phyloP scores from a whole-genome alignment of 2,329 filamentous ascomycete genomes.

The Botryosphaeria dothidea region DNA sequence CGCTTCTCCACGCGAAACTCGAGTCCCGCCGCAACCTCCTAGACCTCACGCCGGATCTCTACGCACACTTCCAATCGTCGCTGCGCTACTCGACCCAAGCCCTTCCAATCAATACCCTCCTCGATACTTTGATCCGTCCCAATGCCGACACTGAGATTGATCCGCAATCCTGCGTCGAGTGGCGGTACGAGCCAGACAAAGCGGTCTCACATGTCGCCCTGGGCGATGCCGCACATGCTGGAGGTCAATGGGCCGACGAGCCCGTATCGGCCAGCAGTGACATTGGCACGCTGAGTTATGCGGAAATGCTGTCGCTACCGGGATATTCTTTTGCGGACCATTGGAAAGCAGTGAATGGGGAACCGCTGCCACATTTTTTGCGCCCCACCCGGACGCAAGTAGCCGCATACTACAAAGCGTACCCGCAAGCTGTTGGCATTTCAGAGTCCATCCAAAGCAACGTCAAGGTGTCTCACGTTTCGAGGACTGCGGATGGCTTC shows the following conservation, averaged over 20 bases:
- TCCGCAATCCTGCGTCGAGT: slow-evolving; percentile 54
- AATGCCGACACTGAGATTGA: slow-evolving; percentile 60
- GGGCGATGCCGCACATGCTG: slow-evolving; percentile 52
- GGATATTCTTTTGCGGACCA: slow-evolving; percentile 60
- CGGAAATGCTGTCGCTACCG: slow-evolving; percentile 61
- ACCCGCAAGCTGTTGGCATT: slow-evolving; percentile 56
- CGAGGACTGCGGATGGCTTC: slow-evolving; percentile 49
- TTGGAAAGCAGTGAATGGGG: slow-evolving; percentile 44
- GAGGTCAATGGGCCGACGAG: slow-evolving; percentile 62
- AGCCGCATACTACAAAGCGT: slow-evolving; percentile 56
- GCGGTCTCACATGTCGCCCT: slow-evolving; percentile 57
- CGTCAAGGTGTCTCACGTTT: slow-evolving; percentile 45
- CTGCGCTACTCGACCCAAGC: slow-evolving; percentile 64
- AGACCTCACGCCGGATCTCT: slow-evolving; percentile 51
- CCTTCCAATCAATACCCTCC: slow-evolving; percentile 59
- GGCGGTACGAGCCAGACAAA: slow-evolving; percentile 53
- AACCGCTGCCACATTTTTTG: slow-evolving; percentile 52
- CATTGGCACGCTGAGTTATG: slow-evolving; percentile 63
- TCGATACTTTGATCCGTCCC: slow-evolving; percentile 61
- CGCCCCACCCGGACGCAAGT: slow-evolving; percentile 57
- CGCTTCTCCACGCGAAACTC: slow-evolving; percentile 58
- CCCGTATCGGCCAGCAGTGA: slow-evolving; percentile 54
- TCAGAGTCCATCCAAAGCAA: slow-evolving; percentile 47
- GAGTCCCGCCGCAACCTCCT: slow-evolving; percentile 49
- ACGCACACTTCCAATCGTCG: slow-evolving; percentile 60